Conservation (phyloP, 192 early-diverging fungal species). For the Chytriomyces sp. region DNA sequence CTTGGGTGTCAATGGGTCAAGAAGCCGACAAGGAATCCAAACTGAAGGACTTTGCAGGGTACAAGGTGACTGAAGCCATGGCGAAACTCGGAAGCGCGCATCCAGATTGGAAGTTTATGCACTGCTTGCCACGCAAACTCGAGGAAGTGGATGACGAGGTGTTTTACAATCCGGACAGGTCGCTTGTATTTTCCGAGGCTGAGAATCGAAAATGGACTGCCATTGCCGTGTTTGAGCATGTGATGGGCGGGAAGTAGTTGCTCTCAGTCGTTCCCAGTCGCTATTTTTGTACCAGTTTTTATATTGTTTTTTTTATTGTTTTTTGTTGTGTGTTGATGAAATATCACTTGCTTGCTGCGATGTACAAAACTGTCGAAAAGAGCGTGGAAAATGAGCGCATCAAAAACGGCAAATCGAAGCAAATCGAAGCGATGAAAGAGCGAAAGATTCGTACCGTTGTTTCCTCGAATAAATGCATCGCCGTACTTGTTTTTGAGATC, state of each 20-base stretch:
- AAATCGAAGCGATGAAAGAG: too few relatives aligned
- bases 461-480: constrained; percentile 96
- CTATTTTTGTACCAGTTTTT: neutral
- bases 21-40: constrained; percentile 87
- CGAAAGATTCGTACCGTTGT: constrained; percentile 71
- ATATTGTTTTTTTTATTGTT: neutral
- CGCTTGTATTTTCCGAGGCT: constrained; percentile 94
- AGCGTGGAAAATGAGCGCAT: neutral
- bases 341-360: neutral
- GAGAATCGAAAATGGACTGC: constrained; percentile 99
- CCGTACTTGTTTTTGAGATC: constrained; percentile 90
- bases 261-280: neutral
- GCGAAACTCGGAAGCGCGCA: constrained; percentile 77
- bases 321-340: neutral
- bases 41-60: constrained; percentile 83
- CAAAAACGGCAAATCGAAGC: too few relatives aligned
- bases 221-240: constrained; percentile 73
- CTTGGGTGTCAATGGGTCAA: constrained; percentile 99
- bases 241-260: neutral
- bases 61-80: constrained; percentile 82
- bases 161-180: constrained; percentile 89
- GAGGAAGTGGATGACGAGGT: constrained; percentile 97
- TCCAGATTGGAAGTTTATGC: constrained; percentile 94
- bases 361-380: neutral
- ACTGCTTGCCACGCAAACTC: constrained; percentile 93